Base-by-base conservation (phyloP, 805 yeast species). In the Jamesozyma gamospora region DNA sequence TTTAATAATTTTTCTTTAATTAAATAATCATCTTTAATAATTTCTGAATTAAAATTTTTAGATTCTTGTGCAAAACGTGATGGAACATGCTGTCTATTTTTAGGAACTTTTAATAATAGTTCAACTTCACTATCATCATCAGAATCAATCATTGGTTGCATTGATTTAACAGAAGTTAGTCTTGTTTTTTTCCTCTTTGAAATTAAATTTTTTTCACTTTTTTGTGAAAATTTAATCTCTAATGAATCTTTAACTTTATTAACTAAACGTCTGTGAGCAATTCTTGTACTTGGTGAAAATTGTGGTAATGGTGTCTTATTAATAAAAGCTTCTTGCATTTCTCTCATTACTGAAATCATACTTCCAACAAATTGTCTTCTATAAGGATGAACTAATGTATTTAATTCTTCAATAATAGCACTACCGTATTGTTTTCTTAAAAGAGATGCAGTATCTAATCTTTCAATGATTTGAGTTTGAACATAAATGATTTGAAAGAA, bases 261-360 rank as follows among this genome's bases (percentile, higher is more conserved):
- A 6, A 72, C 62, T 15, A 71, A 45, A 37, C 75, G 61, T 38
- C 68, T 50, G 32, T 72, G 76, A 1, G 76, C 65, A 32, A 70
- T 60, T 44, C 70, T 60, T 1, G 72, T 62, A 48, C 75, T 69
- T 2, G 77, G 76, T 15, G 72, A 40, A 47, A 60, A 71, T 43
- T 71, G 76, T 2, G 77, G 77, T 21, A 72, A 40, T 2, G 77
- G 76, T 1, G 64, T 51, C 42, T 71, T 71, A 32, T 60, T 67
- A 6, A 51, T 35, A n/a, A 70, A 49, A 0, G 75, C 71, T 29
- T 62, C 64, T 41, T 68, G 67, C 12, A 71, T 56, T 8, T 71
- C 67, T 30, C 72, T 59, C 49, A 70, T 49, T 3, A 60, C 40
- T 36, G 63, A 56, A 14, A 60, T 53, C 30, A 71, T 43, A 8